A percentile compares a stretch with the other conserved stretches of the same genome.
phyloP scores from a whole-genome alignment of 768 basidiomycete genomes.

The Chlorophyllum brunneum region DNA sequence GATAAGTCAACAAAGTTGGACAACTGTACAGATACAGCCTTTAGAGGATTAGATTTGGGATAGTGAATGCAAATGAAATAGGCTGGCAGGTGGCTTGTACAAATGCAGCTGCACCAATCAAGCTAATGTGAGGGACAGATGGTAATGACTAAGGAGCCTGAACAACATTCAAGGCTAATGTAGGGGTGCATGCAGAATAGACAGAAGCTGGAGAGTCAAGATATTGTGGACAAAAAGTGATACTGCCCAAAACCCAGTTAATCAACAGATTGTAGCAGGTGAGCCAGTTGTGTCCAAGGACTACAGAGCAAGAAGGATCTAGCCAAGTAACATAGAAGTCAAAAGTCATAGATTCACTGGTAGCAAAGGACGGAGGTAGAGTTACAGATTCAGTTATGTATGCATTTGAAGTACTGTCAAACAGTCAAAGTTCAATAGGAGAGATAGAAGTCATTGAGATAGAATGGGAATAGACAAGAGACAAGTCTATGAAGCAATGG shows the following conservation, averaged over 20 bases:
- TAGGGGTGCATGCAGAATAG: too few species aligned
- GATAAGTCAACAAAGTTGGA: not conserved
- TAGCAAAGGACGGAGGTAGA: not conserved
- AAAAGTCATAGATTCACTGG: too few species aligned
- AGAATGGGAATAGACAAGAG: not conserved
- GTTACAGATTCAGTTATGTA: not conserved
- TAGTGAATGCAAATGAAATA: too few species aligned
- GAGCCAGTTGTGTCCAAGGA: conserved; percentile 17
- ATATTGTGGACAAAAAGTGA: too few species aligned
- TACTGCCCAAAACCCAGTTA: conserved; percentile 8
- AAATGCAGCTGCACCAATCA: too few species aligned
- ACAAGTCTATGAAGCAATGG: not conserved
- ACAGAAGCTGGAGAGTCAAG: too few species aligned
- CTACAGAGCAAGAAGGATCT: not conserved
- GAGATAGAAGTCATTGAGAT: not conserved
- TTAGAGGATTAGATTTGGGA: too few species aligned
- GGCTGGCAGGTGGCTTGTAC: too few species aligned
- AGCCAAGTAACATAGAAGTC: conserved; percentile 7
- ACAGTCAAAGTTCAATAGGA: not conserved
- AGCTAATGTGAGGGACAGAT: too few species aligned
- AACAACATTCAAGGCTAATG: too few species aligned
- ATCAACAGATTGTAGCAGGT: conserved; percentile 15
- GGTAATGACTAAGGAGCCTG: too few species aligned
- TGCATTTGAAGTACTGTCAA: conserved; percentile 7
- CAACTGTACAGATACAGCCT: too few species aligned